Conservation (phyloP, 352 stramenopile species). For the Phytophthora niederhauseri region DNA sequence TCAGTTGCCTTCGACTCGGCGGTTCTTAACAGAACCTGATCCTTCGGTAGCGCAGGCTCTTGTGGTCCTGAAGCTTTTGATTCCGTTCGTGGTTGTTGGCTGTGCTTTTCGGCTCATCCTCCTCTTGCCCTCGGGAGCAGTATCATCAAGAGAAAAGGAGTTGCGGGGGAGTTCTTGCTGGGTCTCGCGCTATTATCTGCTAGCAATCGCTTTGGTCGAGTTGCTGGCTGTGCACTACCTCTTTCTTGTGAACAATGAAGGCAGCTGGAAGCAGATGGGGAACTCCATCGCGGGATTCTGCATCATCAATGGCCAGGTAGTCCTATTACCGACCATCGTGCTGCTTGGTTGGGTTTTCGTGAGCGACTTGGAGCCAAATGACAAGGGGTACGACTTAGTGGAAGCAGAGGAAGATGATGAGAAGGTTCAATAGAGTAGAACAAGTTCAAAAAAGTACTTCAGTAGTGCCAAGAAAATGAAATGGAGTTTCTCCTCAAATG, state of each 20-base stretch:
- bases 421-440: conserved; percentile 23
- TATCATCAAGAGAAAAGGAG: conserved; percentile 15
- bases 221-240: conserved; percentile 76
- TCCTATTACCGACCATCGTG: conserved; percentile 72
- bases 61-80: conserved; percentile 74
- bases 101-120: conserved; percentile 66
- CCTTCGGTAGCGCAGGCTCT: conserved; percentile 68
- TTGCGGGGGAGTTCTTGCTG: conserved; percentile 14
- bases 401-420: conserved; percentile 15
- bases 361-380: conserved; percentile 27
- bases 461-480: neutral
- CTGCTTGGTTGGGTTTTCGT: conserved; percentile 42
- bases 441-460: neutral
- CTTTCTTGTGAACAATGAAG: conserved; percentile 82
- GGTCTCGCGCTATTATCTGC: conserved; percentile 52
- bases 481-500: neutral
- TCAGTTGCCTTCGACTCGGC: conserved; percentile 73
- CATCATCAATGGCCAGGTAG: conserved; percentile 76
- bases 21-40: conserved; percentile 71
- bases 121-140: conserved; percentile 27
- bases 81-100: conserved; percentile 75
- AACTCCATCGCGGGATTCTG: conserved; percentile 87
- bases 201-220: conserved; percentile 67
- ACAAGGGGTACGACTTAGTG: conserved; percentile 19
- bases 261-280: conserved; percentile 87